A percentile compares a stretch with the other conserved stretches of the same genome.
Evolutionary conservation across 176 grass and related monocot genomes (phyloP).

Genomic region (Ananas comosus): DNA sequence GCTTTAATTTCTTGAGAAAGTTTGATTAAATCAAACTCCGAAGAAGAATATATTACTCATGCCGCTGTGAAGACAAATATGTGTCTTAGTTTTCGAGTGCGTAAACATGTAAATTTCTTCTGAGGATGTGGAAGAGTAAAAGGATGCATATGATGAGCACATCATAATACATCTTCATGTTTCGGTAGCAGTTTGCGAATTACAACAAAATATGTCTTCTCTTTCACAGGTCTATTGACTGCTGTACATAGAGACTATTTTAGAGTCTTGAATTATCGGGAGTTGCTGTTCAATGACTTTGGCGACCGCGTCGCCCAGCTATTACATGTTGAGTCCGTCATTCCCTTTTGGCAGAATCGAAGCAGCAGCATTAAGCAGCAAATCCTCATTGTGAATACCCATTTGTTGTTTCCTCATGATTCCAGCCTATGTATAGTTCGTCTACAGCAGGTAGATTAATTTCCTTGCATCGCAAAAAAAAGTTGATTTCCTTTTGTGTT

Average conservation of each 20-base stretch:
- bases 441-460: constrained; percentile 62
- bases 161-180: too few species aligned
- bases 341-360: constrained; percentile 44
- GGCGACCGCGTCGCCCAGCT: constrained; percentile 91
- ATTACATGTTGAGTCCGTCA: constrained; percentile 56
- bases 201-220: not conserved
- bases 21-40: not conserved
- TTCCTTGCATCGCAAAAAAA: not conserved
- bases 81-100: too few species aligned
- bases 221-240: constrained; percentile 31
- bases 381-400: constrained; percentile 75
- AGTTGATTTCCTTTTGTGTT: not conserved
- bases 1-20: not conserved
- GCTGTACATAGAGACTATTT: constrained; percentile 56
- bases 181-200: too few species aligned
- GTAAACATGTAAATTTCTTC: too few species aligned
- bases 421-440: constrained; percentile 71
- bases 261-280: constrained; percentile 45
- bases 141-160: too few species aligned
- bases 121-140: too few species aligned
- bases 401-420: constrained; percentile 91
- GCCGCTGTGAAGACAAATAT: too few species aligned
- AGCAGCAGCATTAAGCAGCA: constrained; percentile 47
- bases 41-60: too few species aligned
- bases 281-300: constrained; percentile 86